Evolutionary conservation across 1,284 basidiomycete species (phyloP).

Genomic region (Irpex rosettiformis): DNA sequence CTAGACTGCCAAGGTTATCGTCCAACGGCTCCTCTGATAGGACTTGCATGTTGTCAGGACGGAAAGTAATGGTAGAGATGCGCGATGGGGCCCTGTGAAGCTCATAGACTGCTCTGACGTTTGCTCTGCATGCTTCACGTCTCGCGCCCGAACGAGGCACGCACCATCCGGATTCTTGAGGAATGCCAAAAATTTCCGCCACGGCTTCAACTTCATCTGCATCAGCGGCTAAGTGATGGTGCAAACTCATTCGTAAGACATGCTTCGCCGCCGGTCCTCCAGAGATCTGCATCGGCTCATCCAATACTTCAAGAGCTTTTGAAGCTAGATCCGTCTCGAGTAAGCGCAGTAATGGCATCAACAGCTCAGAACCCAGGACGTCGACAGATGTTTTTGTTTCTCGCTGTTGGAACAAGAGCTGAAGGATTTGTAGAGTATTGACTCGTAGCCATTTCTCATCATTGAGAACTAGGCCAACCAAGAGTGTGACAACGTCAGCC

Average conservation of each 20-base stretch:
- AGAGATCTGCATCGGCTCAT: conserved; percentile 80
- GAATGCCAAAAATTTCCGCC: conserved; percentile 77
- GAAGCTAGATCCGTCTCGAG: conserved; percentile 83
- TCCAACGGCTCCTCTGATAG: conserved; percentile 40
- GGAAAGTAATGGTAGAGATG: conserved; percentile 70
- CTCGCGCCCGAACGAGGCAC: conserved; percentile 65
- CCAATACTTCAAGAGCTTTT: conserved; percentile 87
- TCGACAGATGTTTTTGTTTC: conserved; percentile 77
- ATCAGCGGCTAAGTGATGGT: conserved; percentile 42
- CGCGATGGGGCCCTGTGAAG: conserved; percentile 74
- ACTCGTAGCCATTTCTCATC: conserved; percentile 79
- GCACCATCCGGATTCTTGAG: conserved; percentile 84
- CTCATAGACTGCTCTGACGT: conserved; percentile 82
- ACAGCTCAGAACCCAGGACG: conserved; percentile 77
- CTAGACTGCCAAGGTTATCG: conserved; percentile 79
- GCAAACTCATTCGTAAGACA: conserved; percentile 86
- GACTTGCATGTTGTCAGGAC: conserved; percentile 42
- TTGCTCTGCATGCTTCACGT: conserved; percentile 65
- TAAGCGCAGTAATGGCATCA: conserved; percentile 87
- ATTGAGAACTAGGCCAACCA: conserved; percentile 88
- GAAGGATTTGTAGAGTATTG: conserved; percentile 84
- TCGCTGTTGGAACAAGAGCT: conserved; percentile 83
- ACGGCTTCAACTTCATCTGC: conserved; percentile 45
- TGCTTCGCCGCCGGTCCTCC: conserved; percentile 77
- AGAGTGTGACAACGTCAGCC: conserved; percentile 77